Base-by-base conservation (phyloP, 2,329 filamentous ascomycete species). In the Pyrenophora seminiperda region DNA sequence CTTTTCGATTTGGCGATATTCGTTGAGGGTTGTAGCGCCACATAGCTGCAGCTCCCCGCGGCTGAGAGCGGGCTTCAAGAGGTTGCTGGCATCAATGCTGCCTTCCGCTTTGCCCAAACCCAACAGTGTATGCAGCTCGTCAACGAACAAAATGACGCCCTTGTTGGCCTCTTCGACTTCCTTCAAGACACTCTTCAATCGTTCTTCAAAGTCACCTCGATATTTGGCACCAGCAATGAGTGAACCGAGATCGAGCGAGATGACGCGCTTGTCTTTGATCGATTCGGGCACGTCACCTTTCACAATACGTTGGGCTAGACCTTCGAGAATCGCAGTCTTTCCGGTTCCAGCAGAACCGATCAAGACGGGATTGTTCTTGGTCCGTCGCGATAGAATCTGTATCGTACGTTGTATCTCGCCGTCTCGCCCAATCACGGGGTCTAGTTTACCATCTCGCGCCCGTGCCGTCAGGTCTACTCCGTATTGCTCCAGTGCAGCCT, bases 201-300 rank as follows among this genome's bases (percentile, higher is more conserved):
- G 82, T 71, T 99, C 94, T 71, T 99, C 94, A 52, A 99, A 97
- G 64, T 99, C 94, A 40, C 94, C 94, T 39, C 94, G 80, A 65
- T 94, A 99, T 68, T 97, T 97, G 34, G 94, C 92, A 40, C 94
- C 94, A 1, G 94, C 94, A 63, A 99, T 97, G 13, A 99, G 82
- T 29, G 90, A 91, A 2, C 94, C 94, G 4, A 99, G 80, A 65
- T 99, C 94, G 30, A 97, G 75, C 5, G 88, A 84, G 47, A 97
- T 84, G 18, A 99, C 93, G 44, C 87, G 82, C 74, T 97, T 97
- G 63, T 97, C 88, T 75, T 96, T 96, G 71, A 99, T 88, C 61
- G 90, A 96, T 74, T 97, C 94, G 0, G 94, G 93, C 0, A 97
- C 92, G 74, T 97, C 93, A 2, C 93, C 93, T 58, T 87, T 83